These are phyloP conservation scores for Yamadazyma endophytica DNA, from an alignment of 805 yeast species.

Conservation along the genomic window DNA sequence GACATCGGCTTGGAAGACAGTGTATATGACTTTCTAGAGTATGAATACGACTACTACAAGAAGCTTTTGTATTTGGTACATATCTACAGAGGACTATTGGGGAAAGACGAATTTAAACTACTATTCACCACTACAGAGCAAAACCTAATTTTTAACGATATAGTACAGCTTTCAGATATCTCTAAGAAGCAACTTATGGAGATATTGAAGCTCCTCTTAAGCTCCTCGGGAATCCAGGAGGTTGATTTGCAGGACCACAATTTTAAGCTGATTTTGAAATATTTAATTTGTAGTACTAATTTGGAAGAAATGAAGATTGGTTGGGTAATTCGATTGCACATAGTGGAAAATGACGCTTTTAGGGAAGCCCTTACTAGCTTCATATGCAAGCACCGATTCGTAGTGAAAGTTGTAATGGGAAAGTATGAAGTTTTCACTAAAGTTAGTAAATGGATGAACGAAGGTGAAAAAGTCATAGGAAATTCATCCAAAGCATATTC, in stretches of 20 bases:
- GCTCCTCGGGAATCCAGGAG: not conserved
- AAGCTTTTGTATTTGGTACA: no score
- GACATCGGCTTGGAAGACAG: no score
- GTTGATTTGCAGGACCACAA: constrained; percentile 3
- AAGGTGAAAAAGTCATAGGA: constrained; percentile 1
- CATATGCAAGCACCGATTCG: constrained; percentile 3
- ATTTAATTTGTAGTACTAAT: constrained; percentile 8
- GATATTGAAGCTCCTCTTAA: constrained; percentile 6
- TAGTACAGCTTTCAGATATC: constrained; percentile 35
- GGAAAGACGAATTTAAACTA: no score
- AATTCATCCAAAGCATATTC: constrained; percentile 1
- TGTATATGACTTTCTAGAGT: no score
- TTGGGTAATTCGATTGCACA: constrained; percentile 1
- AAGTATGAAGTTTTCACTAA: constrained; percentile 3
- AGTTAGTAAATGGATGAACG: constrained; percentile 2
- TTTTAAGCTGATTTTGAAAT: constrained; percentile 4
- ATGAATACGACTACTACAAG: no score
- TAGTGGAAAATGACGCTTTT: constrained; percentile 4
- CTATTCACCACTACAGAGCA: constrained; percentile 32
- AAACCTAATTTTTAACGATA: constrained; percentile 39
- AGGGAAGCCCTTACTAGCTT: constrained; percentile 2
- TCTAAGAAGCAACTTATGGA: constrained; percentile 9
- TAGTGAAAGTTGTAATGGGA: constrained; percentile 1
- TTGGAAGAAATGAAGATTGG: constrained; percentile 5
- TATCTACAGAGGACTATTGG: no score